A percentile compares a stretch with the other conserved stretches of the same genome.
Conservation (phyloP, 2,329 filamentous ascomycete genomes). For the Exophiala aquamarina region DNA sequence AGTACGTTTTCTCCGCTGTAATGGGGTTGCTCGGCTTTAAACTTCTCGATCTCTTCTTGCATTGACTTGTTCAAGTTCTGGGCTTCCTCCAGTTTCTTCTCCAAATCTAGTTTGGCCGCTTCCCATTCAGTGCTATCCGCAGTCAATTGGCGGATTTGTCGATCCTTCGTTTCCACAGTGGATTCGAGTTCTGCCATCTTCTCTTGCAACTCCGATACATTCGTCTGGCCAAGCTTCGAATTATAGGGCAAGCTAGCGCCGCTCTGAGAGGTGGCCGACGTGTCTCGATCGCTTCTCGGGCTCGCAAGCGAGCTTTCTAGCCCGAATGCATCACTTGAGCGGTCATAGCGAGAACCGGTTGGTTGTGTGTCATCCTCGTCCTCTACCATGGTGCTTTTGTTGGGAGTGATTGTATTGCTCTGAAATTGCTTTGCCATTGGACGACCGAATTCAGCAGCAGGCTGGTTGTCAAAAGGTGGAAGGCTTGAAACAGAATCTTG, state of each 20-base stretch:
- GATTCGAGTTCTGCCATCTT: conserved; percentile 73
- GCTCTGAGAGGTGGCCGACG: conserved; percentile 48
- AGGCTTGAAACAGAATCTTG: conserved; percentile 17
- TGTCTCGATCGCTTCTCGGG: conserved; percentile 45
- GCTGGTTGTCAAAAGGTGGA: conserved; percentile 20
- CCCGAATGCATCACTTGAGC: conserved; percentile 64
- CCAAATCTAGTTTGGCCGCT: conserved; percentile 64
- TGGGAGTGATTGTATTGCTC: conserved; percentile 93
- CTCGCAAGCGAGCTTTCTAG: conserved; percentile 49
- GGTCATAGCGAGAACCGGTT: conserved; percentile 56
- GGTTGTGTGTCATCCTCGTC: conserved; percentile 75
- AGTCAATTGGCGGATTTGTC: conserved; percentile 57
- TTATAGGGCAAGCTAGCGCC: conserved; percentile 60
- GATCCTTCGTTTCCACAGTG: conserved; percentile 68
- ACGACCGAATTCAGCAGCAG: conserved; percentile 60
- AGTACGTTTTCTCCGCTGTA: conserved; percentile 22
- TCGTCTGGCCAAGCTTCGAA: conserved; percentile 76
- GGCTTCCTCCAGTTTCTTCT: conserved; percentile 71
- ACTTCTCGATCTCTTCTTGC: conserved; percentile 69
- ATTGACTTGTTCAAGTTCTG: conserved; percentile 77
- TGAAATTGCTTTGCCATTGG: conserved; percentile 88
- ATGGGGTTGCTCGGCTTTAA: conserved; percentile 18
- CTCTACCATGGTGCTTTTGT: conserved; percentile 96
- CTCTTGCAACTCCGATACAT: conserved; percentile 71
- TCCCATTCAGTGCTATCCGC: conserved; percentile 59